Conservation (phyloP, 345 rosid genomes). For the Zanthoxylum bungeanum region DNA sequence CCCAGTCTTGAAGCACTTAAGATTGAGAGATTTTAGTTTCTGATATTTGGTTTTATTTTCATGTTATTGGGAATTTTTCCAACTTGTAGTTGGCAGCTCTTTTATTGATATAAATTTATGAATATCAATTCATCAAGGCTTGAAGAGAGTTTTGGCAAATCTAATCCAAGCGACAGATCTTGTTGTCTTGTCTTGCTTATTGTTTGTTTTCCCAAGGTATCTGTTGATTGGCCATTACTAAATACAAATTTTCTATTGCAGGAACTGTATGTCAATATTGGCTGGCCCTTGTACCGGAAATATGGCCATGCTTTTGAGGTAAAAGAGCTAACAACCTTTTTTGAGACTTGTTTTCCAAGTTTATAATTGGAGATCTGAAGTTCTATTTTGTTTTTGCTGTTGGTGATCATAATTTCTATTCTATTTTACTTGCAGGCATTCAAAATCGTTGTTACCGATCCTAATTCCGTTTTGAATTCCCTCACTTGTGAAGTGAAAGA, state of each 20-base stretch:
- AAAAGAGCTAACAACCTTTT: conserved; percentile 14
- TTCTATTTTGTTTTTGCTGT: neutral
- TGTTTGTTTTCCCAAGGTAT: conserved; percentile 11
- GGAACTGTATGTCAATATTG: conserved; percentile 83
- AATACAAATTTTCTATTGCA: conserved; percentile 25
- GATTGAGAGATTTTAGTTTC: neutral
- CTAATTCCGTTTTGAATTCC: conserved; percentile 70
- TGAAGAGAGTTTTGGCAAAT: neutral
- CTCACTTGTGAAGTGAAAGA: conserved; percentile 89
- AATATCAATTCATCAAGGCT: neutral
- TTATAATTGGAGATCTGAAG: neutral
- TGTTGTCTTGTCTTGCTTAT: neutral
- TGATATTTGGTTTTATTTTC: neutral
- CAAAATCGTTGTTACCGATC: conserved; percentile 86
- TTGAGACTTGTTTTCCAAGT: neutral
- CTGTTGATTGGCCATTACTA: neutral
- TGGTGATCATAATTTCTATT: neutral
- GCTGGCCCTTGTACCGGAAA: conserved; percentile 94
- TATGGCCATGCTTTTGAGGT: conserved; percentile 99
- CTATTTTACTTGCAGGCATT: conserved; percentile 60
- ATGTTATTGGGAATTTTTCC: neutral
- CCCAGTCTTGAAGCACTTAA: neutral
- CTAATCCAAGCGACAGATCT: neutral
- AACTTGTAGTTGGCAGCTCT: neutral
- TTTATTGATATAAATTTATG: neutral